Evolutionary conservation across 352 stramenopile species (phyloP).

Genomic region (Phytophthora lateralis): DNA sequence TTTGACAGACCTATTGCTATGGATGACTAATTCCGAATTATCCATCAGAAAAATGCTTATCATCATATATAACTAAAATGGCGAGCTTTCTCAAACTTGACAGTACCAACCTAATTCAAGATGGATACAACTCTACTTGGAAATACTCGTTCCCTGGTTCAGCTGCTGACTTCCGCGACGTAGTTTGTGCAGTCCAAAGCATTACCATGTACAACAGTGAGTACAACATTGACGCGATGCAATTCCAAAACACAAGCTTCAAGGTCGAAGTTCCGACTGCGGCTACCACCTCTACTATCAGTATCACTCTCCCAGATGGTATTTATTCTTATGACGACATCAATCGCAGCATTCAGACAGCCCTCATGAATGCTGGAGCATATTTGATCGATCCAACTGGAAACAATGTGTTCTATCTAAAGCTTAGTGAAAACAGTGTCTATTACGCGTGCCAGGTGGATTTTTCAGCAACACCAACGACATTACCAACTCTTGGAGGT

Average conservation of each 20-base stretch:
- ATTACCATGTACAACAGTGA: neutral
- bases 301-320: neutral
- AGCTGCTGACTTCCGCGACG: neutral
- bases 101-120: neutral
- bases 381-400: conserved; percentile 18
- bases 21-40: neutral
- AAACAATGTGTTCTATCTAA: conserved; percentile 18
- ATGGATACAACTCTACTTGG: neutral
- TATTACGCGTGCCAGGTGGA: conserved; percentile 22
- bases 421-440: conserved; percentile 12
- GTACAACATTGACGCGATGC: conserved; percentile 1
- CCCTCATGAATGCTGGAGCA: conserved; percentile 3
- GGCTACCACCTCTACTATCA: conserved; percentile 8
- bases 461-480: conserved; percentile 7
- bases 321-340: conserved; percentile 14
- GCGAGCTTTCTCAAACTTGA: neutral
- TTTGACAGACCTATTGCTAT: neutral
- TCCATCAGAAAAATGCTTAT: conserved; percentile 2
- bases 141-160: conserved; percentile 6
- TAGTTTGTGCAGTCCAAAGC: neutral
- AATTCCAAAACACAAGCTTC: conserved; percentile 9
- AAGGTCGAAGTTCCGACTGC: conserved; percentile 15
- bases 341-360: conserved; percentile 11
- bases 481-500: conserved; percentile 4
- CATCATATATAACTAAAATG: conserved; percentile 6